Base-by-base conservation (phyloP, 2,329 filamentous ascomycete genomes). In the Ophiostoma australiae region DNA sequence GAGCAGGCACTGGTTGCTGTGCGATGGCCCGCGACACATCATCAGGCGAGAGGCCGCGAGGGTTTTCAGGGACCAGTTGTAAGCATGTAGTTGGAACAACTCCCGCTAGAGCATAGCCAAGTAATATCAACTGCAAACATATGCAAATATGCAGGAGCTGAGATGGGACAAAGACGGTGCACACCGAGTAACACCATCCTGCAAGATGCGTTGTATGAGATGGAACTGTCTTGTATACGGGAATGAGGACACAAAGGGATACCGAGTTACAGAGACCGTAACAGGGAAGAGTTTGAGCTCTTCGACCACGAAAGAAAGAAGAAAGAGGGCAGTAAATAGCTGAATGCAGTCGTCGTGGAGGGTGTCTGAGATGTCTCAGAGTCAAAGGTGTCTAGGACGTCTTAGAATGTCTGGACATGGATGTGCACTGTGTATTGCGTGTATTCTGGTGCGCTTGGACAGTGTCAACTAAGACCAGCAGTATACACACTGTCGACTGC, bases 171-270 rank as follows among this genome's bases (percentile, higher is more conserved):
- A 11, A 33, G 27, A 33, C 52, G 27, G 10, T 17, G 55, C 11
- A 17, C 55, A 61, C 58, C 27, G 5, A 33, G 58, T 33, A 35
- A 20, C 58, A 63, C 15, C 23, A 33, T 31, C 58, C 58, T 63
- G 58, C 58, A 63, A 31, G 58, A 63, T 63, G 58, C 58, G 27
- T 63, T 63, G 58, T 33, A 63, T 63, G 58, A 20, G 27, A 63
- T 63, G 58, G 58, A 58, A 58, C 31, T 69, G 55, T 48, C 39
- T 44, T 11, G 52, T 6, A 13, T 58, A 58, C 23, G 10, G 48
- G 13, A 33, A 20, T 33, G 58, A 55, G 52, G 2, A 11, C 23
- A 20, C 58, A 63, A 17, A 58, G n/a, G 23, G 23, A 27, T 27
- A 27, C n/a, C 27, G 44, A 17, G 17, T n/a, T 6, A 52, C 13